Evolutionary conservation across 331 rosid species (phyloP).

Genomic region (Acacia pycnantha): DNA sequence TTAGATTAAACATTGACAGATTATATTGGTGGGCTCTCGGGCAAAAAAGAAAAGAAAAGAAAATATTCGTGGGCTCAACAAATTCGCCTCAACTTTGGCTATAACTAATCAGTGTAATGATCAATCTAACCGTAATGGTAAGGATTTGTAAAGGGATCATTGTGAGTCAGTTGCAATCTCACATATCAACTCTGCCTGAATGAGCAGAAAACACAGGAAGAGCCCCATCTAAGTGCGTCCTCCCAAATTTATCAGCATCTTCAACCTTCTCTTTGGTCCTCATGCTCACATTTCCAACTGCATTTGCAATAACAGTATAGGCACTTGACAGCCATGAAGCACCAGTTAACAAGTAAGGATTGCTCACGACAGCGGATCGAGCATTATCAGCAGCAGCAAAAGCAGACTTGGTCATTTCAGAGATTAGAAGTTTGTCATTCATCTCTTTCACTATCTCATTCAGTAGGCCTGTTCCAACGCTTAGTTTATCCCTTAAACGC

Average conservation of each 20-base stretch:
- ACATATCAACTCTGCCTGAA: conserved; percentile 42
- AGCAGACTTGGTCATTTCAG: conserved; percentile 69
- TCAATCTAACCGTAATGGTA: conserved; percentile 22
- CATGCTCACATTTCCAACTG: conserved; percentile 64
- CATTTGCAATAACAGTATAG: conserved; percentile 61
- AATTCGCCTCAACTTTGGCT: conserved; percentile 23
- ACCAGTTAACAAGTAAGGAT: conserved; percentile 55
- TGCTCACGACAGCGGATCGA: conserved; percentile 72
- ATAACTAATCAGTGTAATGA: conserved; percentile 17
- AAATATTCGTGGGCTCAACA: conserved; percentile 8
- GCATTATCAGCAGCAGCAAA: conserved; percentile 69
- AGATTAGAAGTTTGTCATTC: conserved; percentile 63
- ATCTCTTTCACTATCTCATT: conserved; percentile 75
- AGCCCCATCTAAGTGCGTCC: conserved; percentile 45
- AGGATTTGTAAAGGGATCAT: background rate
- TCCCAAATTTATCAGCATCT: conserved; percentile 58
- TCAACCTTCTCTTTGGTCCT: conserved; percentile 80
- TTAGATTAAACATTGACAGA: conserved; percentile 20
- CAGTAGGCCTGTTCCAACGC: conserved; percentile 61
- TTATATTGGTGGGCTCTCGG: background rate
- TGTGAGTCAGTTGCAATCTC: conserved; percentile 25
- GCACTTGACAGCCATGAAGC: conserved; percentile 82
- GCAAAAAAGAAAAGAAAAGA: too few relatives aligned
- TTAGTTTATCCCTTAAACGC: conserved; percentile 68
- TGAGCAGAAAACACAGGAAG: conserved; percentile 60